Percentiles rank a stretch among this genome's conserved stretches.
Conservation (phyloP, 306 rosid genomes). For the Quercus berberidifolia region DNA sequence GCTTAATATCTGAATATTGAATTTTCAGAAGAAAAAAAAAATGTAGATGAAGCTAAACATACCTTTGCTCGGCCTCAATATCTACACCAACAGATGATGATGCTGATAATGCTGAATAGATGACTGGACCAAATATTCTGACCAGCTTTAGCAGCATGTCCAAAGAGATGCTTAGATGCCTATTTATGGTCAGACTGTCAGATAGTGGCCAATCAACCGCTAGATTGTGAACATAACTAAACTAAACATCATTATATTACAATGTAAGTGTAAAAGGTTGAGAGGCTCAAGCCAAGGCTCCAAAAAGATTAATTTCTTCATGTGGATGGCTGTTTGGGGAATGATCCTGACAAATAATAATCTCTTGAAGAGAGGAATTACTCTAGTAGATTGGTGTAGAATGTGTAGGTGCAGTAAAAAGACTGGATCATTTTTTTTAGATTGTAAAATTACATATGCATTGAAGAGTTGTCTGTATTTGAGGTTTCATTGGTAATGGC, state of each 20-base stretch:
- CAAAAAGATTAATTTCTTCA: no score
- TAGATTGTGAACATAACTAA: neutral
- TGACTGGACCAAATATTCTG: slow-evolving; percentile 78
- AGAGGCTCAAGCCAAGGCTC: neutral
- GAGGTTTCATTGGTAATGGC: no score
- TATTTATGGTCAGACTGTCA: slow-evolving; percentile 32
- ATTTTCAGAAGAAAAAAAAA: neutral
- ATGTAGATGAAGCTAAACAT: slow-evolving; percentile 3
- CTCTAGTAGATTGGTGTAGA: no score
- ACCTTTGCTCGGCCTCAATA: slow-evolving; percentile 98
- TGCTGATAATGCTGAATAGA: slow-evolving; percentile 78
- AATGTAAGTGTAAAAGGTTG: neutral
- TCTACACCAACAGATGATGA: slow-evolving; percentile 84
- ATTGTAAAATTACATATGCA: no score
- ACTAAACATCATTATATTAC: neutral
- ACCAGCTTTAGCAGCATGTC: slow-evolving; percentile 91
- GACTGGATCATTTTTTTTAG: no score
- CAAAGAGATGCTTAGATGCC: slow-evolving; percentile 74
- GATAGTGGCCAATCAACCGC: slow-evolving; percentile 10
- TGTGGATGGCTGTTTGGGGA: no score
- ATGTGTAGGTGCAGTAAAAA: no score
- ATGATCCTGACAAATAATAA: no score
- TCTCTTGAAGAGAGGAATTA: no score
- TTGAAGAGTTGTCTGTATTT: no score
- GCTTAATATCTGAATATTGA: neutral